These are phyloP conservation scores for Penicillium alfredii DNA, from an alignment of 495 filamentous ascomycete genomes.

Conservation along the genomic window DNA sequence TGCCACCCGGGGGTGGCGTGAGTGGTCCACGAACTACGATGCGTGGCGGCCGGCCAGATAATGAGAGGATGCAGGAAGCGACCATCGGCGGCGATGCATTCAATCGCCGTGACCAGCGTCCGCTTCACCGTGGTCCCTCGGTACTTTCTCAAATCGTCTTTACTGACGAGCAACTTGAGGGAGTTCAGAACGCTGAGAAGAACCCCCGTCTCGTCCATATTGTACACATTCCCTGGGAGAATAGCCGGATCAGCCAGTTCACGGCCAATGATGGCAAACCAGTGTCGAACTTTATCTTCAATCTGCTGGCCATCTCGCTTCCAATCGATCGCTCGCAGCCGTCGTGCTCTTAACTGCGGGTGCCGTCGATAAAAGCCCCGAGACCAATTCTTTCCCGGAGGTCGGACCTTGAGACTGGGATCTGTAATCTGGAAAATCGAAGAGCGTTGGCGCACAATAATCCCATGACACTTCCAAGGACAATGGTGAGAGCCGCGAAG, in stretches of 20 bases:
- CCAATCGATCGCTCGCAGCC: conserved; percentile 20
- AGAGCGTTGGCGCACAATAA: conserved; percentile 12
- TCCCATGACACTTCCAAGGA: too few relatives aligned
- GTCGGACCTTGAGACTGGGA: conserved; percentile 10
- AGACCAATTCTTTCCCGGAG: conserved; percentile 25
- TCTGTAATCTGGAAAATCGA: conserved; percentile 14
- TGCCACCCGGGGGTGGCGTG: conserved; percentile 26
- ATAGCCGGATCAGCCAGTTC: conserved; percentile 12
- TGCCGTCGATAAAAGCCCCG: conserved; percentile 21
- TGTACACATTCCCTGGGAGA: conserved; percentile 22
- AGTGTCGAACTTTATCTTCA: conserved; percentile 32
- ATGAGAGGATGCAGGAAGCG: conserved; percentile 24
- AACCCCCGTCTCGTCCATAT: conserved; percentile 31
- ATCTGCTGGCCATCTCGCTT: conserved; percentile 28
- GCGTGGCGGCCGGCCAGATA: conserved; percentile 32
- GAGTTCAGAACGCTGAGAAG: conserved; percentile 31
- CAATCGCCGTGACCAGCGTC: conserved; percentile 24
- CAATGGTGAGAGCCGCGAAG: too few relatives aligned
- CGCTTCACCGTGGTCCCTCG: conserved; percentile 23
- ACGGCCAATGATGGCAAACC: conserved; percentile 19
- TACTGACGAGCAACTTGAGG: conserved; percentile 33
- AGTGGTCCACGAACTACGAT: conserved; percentile 20
- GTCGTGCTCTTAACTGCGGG: conserved; percentile 21
- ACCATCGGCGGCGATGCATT: conserved; percentile 27
- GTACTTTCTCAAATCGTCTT: conserved; percentile 27